Conservation (phyloP, 78 protist species). For the Guillardia theta region DNA sequence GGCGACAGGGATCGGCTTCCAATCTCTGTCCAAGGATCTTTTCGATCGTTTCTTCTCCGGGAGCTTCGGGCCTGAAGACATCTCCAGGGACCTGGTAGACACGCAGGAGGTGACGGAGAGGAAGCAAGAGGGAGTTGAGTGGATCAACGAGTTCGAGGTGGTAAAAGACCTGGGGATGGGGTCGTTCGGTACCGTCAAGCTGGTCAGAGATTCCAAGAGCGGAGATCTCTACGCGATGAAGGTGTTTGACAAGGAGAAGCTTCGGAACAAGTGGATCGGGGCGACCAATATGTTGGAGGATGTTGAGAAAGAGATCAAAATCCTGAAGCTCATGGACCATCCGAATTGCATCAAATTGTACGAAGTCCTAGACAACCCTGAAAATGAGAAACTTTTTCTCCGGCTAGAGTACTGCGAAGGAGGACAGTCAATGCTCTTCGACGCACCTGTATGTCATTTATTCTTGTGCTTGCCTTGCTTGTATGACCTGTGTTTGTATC, state of each 20-base stretch:
- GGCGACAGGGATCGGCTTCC: no score
- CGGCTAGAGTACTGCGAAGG: background rate
- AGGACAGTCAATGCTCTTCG: background rate
- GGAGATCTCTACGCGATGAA: slow-evolving; percentile 12
- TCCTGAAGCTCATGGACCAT: background rate
- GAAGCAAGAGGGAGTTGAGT: background rate
- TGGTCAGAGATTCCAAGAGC: background rate
- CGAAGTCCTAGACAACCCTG: background rate
- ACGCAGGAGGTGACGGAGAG: background rate
- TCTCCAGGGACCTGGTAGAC: background rate
- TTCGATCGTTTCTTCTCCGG: no score
- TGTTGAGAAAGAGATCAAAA: background rate
- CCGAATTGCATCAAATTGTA: background rate
- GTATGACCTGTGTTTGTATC: background rate
- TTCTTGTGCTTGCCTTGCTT: background rate
- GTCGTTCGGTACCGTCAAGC: background rate
- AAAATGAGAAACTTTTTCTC: background rate
- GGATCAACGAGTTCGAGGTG: background rate
- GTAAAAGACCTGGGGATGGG: background rate
- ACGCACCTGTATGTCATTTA: background rate
- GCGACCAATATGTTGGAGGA: background rate
- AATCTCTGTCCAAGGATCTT: no score
- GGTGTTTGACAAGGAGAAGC: background rate
- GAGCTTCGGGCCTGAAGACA: background rate
- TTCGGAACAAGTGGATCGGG: slow-evolving; percentile 13